Conservation (phyloP, 2,329 filamentous ascomycete species). For the Phaeosphaeria sp. region DNA sequence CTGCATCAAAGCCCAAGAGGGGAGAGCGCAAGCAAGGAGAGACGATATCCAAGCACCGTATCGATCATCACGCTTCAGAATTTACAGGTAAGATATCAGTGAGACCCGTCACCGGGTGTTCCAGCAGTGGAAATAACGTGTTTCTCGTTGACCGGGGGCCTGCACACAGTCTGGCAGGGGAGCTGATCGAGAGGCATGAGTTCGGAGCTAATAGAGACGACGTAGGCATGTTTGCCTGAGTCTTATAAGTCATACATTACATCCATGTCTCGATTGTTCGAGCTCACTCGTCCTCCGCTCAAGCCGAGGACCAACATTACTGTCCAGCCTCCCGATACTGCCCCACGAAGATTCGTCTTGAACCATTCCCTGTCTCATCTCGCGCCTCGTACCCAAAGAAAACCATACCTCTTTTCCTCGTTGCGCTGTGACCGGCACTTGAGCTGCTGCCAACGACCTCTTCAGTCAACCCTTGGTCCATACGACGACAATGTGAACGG, state of each 20-base stretch:
- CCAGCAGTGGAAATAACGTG: neutral
- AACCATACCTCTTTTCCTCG: no score
- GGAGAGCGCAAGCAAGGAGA: neutral
- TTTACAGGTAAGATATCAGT: neutral
- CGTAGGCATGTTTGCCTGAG: neutral
- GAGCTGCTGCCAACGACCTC: no score
- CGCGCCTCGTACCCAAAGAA: no score
- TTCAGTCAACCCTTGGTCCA: no score
- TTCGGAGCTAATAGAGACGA: neutral
- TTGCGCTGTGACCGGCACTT: no score
- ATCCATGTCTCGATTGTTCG: neutral
- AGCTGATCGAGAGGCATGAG: neutral
- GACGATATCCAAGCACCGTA: neutral
- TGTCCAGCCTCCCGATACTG: neutral
- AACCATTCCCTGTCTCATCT: no score
- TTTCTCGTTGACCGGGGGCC: neutral
- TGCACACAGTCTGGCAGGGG: neutral
- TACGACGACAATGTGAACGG: no score
- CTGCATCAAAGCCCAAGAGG: neutral
- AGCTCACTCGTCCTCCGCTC: neutral
- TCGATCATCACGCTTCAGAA: neutral
- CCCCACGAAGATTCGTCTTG: neutral
- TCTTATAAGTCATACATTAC: neutral
- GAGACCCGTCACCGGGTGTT: neutral
- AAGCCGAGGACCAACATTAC: no score